These are phyloP conservation scores for Trichosporon sp. DNA, from an alignment of 1,284 basidiomycete genomes.

Conservation along the genomic window DNA sequence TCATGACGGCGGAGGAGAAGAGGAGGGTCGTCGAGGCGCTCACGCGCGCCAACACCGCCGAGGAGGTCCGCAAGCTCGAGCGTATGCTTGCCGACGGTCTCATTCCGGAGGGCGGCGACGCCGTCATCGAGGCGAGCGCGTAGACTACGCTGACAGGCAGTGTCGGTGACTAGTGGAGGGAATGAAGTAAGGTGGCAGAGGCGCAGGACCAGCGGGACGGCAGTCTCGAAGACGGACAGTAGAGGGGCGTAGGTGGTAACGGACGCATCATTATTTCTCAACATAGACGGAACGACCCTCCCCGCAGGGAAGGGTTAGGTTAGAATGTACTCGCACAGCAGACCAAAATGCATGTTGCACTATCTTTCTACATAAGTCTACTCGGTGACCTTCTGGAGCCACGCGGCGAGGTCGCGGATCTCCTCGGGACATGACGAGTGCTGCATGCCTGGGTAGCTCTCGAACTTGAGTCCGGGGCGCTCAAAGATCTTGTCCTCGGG, in stretches of 20 bases:
- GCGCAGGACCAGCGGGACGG: neutral
- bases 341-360: neutral
- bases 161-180: neutral
- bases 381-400: slow-evolving; percentile 43
- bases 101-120: slow-evolving; percentile 62
- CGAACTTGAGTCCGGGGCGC: slow-evolving; percentile 57
- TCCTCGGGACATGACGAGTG: slow-evolving; percentile 69
- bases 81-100: slow-evolving; percentile 84
- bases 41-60: slow-evolving; percentile 83
- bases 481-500: slow-evolving; percentile 44
- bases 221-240: too few species aligned
- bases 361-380: neutral
- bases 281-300: slow-evolving; percentile 8
- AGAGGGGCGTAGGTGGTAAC: too few species aligned
- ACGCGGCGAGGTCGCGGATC: slow-evolving; percentile 63
- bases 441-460: slow-evolving; percentile 58
- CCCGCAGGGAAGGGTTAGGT: slow-evolving; percentile 4
- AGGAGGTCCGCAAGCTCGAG: slow-evolving; percentile 85
- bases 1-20: slow-evolving; percentile 91
- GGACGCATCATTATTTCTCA: neutral
- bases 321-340: slow-evolving; percentile 15
- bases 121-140: slow-evolving; percentile 20
- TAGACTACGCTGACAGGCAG: neutral
- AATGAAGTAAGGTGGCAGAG: too few species aligned
- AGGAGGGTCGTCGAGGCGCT: slow-evolving; percentile 87